A percentile compares a stretch with the other conserved stretches of the same genome.
These are phyloP conservation scores for Pseudopithomyces maydicus DNA, from an alignment of 2,329 filamentous ascomycete species.

Conservation along the genomic window DNA sequence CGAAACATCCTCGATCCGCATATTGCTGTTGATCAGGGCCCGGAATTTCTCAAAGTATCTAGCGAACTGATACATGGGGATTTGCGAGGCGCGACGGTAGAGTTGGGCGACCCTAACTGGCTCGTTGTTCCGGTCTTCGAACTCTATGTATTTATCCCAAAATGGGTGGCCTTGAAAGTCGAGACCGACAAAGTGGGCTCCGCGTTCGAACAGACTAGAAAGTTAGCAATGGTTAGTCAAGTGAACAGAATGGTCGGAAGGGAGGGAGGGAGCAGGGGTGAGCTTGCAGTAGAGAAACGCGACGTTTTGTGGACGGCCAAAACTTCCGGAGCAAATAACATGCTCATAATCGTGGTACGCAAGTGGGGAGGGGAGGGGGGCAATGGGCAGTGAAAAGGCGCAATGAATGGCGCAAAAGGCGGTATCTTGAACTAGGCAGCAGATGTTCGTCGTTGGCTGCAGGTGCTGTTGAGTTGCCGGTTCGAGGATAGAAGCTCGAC, in stretches of 20 bases:
- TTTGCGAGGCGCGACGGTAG: constrained; percentile 78
- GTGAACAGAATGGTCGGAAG: constrained; percentile 1
- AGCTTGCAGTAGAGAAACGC: constrained; percentile 25
- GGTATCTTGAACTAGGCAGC: constrained; percentile 20
- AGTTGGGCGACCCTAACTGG: constrained; percentile 76
- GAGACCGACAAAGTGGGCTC: constrained; percentile 79
- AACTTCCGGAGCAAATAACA: constrained; percentile 13
- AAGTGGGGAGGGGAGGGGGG: constrained; percentile 17
- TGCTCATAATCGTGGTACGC: constrained; percentile 19
- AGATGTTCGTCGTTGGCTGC: constrained; percentile 27
- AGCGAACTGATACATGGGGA: constrained; percentile 95
- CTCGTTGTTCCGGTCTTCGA: constrained; percentile 76
- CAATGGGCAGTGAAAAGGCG: constrained; percentile 47
- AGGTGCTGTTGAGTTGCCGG: constrained; percentile 33
- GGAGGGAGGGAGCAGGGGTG: constrained; percentile 12
- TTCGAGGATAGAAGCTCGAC: constrained; percentile 55
- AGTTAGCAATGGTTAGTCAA: constrained; percentile 11
- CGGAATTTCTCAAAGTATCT: constrained; percentile 93
- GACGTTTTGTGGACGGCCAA: constrained; percentile 13
- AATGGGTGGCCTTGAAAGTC: constrained; percentile 95
- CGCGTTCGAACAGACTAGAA: constrained; percentile 86
- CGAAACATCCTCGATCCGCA: constrained; percentile 75
- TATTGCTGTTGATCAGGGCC: constrained; percentile 67
- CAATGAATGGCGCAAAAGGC: constrained; percentile 29
- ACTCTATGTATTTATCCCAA: constrained; percentile 99